phyloP scores from a whole-genome alignment of 139 green algal species.

The Deuterostichococcus epilithicus region DNA sequence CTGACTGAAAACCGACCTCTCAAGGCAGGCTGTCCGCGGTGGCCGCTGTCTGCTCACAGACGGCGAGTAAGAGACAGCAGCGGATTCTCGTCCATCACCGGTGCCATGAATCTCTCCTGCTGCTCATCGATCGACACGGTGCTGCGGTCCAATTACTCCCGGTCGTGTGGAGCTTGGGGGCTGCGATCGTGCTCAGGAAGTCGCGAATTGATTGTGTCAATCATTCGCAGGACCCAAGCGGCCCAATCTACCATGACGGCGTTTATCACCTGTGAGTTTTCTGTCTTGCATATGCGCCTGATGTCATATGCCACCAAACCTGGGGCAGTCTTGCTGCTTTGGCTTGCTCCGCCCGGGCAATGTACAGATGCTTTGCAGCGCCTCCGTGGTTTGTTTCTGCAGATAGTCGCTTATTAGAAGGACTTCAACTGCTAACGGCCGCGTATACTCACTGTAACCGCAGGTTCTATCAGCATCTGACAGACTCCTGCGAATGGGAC shows the following conservation, averaged over 20 bases:
- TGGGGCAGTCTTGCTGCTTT: background rate
- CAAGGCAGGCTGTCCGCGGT: too few relatives aligned
- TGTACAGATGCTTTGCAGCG: background rate
- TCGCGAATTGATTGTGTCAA: too few relatives aligned
- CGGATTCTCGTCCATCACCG: background rate
- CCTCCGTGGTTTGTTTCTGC: background rate
- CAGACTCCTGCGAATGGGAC: constrained; percentile 66
- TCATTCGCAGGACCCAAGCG: constrained; percentile 20
- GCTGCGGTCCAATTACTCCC: too few relatives aligned
- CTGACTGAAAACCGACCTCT: background rate
- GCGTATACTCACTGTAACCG: background rate
- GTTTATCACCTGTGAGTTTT: constrained; percentile 33
- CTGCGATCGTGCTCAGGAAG: too few relatives aligned
- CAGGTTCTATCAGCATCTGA: constrained; percentile 80
- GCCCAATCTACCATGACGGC: constrained; percentile 21
- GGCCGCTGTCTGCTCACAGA: constrained; percentile 1
- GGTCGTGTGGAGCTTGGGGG: too few relatives aligned
- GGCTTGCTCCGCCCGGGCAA: background rate
- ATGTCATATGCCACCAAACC: background rate
- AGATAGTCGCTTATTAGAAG: constrained; percentile 5
- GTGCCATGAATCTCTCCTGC: constrained; percentile 24
- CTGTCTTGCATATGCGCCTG: background rate
- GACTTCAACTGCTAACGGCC: constrained; percentile 2
- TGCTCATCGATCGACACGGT: too few relatives aligned
- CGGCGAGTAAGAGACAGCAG: too few relatives aligned